These are phyloP conservation scores for Fraxinus americana DNA, from an alignment of 257 asterid genomes.

Conservation along the genomic window DNA sequence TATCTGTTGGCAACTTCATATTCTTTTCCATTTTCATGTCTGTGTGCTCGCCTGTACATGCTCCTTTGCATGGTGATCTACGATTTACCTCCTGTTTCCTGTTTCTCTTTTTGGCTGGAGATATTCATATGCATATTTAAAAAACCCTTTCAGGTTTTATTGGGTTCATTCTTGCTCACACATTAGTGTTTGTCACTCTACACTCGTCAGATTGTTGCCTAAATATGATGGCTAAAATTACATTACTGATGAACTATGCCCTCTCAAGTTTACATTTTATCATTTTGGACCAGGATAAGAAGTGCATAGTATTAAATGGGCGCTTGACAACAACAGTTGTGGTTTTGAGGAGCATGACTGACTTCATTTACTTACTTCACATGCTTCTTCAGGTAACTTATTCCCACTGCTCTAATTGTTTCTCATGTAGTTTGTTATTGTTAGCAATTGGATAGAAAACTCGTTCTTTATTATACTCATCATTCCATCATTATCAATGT, in stretches of 20 bases:
- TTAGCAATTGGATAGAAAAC: background rate
- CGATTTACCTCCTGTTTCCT: background rate
- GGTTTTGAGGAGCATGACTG: conserved; percentile 71
- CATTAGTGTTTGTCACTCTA: background rate
- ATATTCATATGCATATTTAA: background rate
- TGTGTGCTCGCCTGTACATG: background rate
- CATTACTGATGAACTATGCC: background rate
- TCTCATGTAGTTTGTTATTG: background rate
- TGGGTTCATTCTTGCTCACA: background rate
- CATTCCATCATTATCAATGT: background rate
- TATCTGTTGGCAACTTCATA: background rate
- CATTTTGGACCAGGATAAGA: conserved; percentile 47
- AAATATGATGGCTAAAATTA: background rate
- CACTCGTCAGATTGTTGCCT: background rate
- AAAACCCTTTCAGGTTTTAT: background rate
- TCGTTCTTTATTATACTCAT: background rate
- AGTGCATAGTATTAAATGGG: conserved; percentile 65
- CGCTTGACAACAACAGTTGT: conserved; percentile 60
- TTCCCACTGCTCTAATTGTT: conserved; percentile 4
- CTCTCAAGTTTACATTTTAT: conserved; percentile 19
- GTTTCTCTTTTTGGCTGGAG: background rate
- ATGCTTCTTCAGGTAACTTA: conserved; percentile 81
- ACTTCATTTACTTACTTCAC: conserved; percentile 70
- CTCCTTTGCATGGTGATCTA: background rate
- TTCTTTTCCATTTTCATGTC: background rate